Percentiles rank a stretch among this genome's conserved stretches.
Evolutionary conservation across 2,329 filamentous ascomycete species (phyloP).

Genomic region (Pseudocercospora cruenta): DNA sequence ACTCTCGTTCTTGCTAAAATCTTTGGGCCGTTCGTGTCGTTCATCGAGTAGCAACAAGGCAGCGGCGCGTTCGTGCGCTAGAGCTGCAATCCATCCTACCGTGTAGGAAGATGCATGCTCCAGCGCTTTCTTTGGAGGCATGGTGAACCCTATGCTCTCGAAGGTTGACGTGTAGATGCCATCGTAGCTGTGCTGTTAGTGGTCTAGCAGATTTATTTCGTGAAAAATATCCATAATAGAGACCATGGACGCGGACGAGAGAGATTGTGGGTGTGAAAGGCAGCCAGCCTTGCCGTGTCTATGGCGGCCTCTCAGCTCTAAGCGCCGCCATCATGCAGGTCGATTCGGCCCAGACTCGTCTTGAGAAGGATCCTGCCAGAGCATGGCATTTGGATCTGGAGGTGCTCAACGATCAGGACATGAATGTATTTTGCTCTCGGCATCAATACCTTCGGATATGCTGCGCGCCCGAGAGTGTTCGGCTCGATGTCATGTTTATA

Average conservation of each 20-base stretch:
- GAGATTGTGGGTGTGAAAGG: background rate
- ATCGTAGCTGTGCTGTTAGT: background rate
- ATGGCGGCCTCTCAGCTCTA: background rate
- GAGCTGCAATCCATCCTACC: slow-evolving; percentile 15
- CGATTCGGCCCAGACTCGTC: background rate
- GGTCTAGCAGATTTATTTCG: no score
- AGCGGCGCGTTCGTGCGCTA: slow-evolving; percentile 14
- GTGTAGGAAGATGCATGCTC: slow-evolving; percentile 11
- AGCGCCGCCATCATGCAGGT: background rate
- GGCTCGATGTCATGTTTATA: no score
- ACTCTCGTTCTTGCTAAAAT: background rate
- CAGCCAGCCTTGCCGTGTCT: background rate
- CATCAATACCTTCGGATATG: no score
- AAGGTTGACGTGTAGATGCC: background rate
- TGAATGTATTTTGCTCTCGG: no score
- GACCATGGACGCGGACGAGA: background rate
- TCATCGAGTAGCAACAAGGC: slow-evolving; percentile 14
- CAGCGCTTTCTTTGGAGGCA: background rate
- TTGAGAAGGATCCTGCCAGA: no score
- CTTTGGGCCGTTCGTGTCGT: slow-evolving; percentile 5
- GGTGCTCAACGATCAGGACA: no score
- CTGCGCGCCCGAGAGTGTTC: no score
- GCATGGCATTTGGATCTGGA: no score
- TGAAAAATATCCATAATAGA: background rate
- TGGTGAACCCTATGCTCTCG: background rate